phyloP scores from a whole-genome alignment of 108 stramenopile species.

The Cylindrotheca fusiformis region DNA sequence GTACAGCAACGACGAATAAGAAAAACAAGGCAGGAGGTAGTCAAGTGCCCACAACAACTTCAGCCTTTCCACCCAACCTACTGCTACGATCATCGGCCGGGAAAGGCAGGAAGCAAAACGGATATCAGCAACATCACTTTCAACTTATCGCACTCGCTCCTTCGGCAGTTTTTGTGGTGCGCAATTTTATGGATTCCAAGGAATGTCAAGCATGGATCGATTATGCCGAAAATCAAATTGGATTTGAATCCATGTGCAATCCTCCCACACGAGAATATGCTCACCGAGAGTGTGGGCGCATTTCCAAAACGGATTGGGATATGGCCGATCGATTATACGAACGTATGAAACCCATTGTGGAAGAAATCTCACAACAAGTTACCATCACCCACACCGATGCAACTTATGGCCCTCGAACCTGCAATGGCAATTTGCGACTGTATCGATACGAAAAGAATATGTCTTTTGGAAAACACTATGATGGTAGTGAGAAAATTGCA shows the following conservation, averaged over 20 bases:
- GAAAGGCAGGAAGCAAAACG: too few relatives aligned
- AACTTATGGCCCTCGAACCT: conserved; percentile 51
- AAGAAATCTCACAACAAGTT: too few relatives aligned
- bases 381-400: conserved; percentile 18
- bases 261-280: conserved; percentile 65
- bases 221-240: conserved; percentile 47
- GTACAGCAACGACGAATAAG: too few relatives aligned
- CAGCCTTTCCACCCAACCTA: too few relatives aligned
- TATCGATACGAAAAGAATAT: conserved; percentile 80
- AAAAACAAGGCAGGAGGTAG: too few relatives aligned
- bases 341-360: conserved; percentile 18
- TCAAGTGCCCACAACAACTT: too few relatives aligned
- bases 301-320: conserved; percentile 49
- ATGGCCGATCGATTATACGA: conserved; percentile 40
- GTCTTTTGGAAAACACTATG: conserved; percentile 85
- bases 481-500: conserved; percentile 54
- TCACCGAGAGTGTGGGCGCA: conserved; percentile 72
- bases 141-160: too few relatives aligned
- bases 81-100: too few relatives aligned
- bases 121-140: too few relatives aligned
- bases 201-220: conserved; percentile 86
- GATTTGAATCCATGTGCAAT: conserved; percentile 54
- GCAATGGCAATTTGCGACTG: conserved; percentile 84
- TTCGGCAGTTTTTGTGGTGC: conserved; percentile 27
- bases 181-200: conserved; percentile 42